These are phyloP conservation scores for Oemleria cerasiformis DNA, from an alignment of 306 rosid species.

Conservation along the genomic window DNA sequence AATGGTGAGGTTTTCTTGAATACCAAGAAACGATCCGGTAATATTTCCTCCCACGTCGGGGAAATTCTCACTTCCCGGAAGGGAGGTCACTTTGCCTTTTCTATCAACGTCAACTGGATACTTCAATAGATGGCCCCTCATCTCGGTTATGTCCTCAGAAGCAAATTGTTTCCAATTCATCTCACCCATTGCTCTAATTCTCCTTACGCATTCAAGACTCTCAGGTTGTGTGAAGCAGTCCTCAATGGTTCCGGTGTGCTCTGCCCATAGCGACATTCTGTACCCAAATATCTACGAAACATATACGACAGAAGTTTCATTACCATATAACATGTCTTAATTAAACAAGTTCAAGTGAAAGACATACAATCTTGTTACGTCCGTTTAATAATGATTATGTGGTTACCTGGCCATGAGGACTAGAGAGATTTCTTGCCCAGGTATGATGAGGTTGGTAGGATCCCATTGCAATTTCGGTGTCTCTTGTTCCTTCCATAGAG, in stretches of 20 bases:
- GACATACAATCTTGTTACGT: too few relatives aligned
- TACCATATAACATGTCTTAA: neutral
- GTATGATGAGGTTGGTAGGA: conserved; percentile 82
- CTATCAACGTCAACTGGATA: conserved; percentile 83
- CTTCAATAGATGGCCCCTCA: conserved; percentile 79
- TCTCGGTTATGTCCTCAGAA: conserved; percentile 62
- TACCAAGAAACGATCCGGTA: conserved; percentile 80
- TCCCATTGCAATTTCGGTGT: conserved; percentile 99
- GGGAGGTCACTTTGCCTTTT: conserved; percentile 72
- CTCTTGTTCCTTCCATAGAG: conserved; percentile 97
- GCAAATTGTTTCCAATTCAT: conserved; percentile 80
- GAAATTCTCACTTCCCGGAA: conserved; percentile 73
- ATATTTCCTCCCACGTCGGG: conserved; percentile 94
- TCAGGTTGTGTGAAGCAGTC: conserved; percentile 73
- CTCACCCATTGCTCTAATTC: conserved; percentile 67
- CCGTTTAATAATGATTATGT: neutral
- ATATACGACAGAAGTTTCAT: conserved; percentile 5
- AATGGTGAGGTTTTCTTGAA: conserved; percentile 87
- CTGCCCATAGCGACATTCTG: conserved; percentile 97
- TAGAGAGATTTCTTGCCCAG: conserved; percentile 61
- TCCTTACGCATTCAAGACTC: conserved; percentile 80
- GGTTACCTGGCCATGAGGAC: conserved; percentile 79
- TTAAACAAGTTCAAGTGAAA: neutral
- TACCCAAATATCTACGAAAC: conserved; percentile 70
- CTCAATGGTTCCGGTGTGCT: conserved; percentile 66